Evolutionary conservation across 176 grass and related monocot genomes (phyloP).

Genomic region (Musa itinerans): DNA sequence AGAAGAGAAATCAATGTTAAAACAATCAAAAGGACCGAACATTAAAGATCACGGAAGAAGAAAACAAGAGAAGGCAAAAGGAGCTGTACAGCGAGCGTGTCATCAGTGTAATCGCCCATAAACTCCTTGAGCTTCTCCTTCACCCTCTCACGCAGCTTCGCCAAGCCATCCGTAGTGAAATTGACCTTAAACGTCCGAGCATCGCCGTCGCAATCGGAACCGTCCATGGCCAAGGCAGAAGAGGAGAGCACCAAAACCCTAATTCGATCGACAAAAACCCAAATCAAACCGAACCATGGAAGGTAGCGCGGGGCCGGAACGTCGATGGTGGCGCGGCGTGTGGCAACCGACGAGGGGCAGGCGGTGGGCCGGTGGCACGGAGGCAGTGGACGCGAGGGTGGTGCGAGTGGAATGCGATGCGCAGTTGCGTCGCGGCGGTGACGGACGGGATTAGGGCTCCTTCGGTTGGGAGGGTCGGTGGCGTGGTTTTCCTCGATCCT

Average conservation of each 20-base stretch:
- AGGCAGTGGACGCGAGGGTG: neutral
- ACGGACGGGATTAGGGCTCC: too few relatives aligned
- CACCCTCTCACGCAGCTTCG: conserved; percentile 40
- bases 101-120: conserved; percentile 83
- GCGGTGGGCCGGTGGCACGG: neutral
- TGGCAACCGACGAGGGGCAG: neutral
- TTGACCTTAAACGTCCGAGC: conserved; percentile 51
- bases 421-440: too few relatives aligned
- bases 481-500: too few relatives aligned
- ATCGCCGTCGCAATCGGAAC: conserved; percentile 25
- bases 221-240: conserved; percentile 3
- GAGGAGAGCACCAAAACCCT: conserved; percentile 1
- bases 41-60: neutral
- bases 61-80: neutral
- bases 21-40: neutral
- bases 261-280: neutral
- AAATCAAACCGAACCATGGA: neutral
- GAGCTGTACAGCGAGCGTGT: conserved; percentile 58
- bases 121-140: conserved; percentile 75
- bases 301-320: too few relatives aligned
- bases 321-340: neutral
- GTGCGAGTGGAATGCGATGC: too few relatives aligned
- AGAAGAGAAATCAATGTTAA: neutral
- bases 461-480: too few relatives aligned
- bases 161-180: conserved; percentile 56